phyloP scores from a whole-genome alignment of 345 rosid species.

The Melastoma malabathricum region DNA sequence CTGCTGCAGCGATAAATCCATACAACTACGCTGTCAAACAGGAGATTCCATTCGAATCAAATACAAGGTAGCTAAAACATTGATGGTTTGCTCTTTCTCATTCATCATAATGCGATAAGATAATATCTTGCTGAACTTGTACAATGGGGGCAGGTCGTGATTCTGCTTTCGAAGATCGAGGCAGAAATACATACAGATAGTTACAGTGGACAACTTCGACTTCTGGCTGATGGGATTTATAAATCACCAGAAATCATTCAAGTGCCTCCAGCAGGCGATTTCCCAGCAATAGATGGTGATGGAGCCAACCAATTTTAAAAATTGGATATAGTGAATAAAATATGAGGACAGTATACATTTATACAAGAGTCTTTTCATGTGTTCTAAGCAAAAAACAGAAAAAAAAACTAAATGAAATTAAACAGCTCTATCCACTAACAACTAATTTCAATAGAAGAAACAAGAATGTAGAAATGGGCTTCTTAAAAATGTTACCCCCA shows the following conservation, averaged over 20 bases:
- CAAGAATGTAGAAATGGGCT: too few species aligned
- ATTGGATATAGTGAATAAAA: too few species aligned
- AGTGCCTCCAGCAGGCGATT: constrained; percentile 33
- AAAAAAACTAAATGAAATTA: too few species aligned
- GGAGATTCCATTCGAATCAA: constrained; percentile 17
- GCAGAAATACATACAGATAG: constrained; percentile 48
- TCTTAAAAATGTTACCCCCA: too few species aligned
- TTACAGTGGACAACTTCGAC: constrained; percentile 44
- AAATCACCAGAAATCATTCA: constrained; percentile 49
- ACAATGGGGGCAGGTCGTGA: constrained; percentile 11
- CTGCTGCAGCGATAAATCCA: constrained; percentile 33
- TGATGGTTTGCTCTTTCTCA: too few species aligned
- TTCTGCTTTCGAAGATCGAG: constrained; percentile 45
- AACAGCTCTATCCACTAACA: too few species aligned
- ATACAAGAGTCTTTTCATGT: too few species aligned
- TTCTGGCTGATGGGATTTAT: constrained; percentile 82
- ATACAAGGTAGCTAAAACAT: constrained; percentile 16
- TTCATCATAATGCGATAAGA: not conserved
- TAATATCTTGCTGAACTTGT: not conserved
- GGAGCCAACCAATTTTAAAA: too few species aligned
- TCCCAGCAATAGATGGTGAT: constrained; percentile 10
- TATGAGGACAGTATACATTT: too few species aligned
- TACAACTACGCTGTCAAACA: constrained; percentile 15
- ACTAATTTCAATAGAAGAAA: too few species aligned
- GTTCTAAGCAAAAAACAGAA: too few species aligned